Evolutionary conservation across 2,329 filamentous ascomycete species (phyloP), one percentile per base, ranked within the genome.

Genomic region (Tothia fuscella): DNA sequence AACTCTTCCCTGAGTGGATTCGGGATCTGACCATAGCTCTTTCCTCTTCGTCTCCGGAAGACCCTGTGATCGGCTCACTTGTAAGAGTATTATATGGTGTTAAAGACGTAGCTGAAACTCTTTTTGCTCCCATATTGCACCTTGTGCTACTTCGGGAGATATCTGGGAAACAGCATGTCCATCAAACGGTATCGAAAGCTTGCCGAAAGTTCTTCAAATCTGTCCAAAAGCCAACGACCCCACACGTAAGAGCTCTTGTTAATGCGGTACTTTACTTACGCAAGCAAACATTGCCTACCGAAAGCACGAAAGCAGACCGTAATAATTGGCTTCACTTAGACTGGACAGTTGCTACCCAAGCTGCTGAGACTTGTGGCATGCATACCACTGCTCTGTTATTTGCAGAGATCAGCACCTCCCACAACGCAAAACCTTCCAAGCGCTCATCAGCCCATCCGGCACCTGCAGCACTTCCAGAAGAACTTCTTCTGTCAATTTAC

Each of bases 231-330:
- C 50, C 43, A 50, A 43, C 72, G 65, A 72, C 71, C 43, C 70
- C 77, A 5, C 85, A 85, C 51, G 63, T 82, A 38, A 78, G 77
- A 46, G 70, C 91, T 26, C 64, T 94, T 1, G 71, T 96, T 29
- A 81, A 85, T 48, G 75, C 80, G 3, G 68, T 98, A 22, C 64
- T 98, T 3, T 98, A 96, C 55, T 70, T 99, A n/a, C 77, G 87
- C 28, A 86, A 81, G 3, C 88, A 93, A 54, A 70, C 74, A 21
- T 63, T 80, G 12, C 82, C 83, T 0, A 72, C 76, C 10, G 91
- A 98, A 57, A 64, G 66, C 0, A 93, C 85, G 0, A 80, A 83
- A 49, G 79, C 79, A 6, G 84, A 94, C 50, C 76, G 91, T 43
- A 68, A 79, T 38, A 70, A 74, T 38, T 98, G 93, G 93, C 71